Base-by-base conservation (phyloP, 371 early-diverging fungal species). In the Aphelidium insulamus region DNA sequence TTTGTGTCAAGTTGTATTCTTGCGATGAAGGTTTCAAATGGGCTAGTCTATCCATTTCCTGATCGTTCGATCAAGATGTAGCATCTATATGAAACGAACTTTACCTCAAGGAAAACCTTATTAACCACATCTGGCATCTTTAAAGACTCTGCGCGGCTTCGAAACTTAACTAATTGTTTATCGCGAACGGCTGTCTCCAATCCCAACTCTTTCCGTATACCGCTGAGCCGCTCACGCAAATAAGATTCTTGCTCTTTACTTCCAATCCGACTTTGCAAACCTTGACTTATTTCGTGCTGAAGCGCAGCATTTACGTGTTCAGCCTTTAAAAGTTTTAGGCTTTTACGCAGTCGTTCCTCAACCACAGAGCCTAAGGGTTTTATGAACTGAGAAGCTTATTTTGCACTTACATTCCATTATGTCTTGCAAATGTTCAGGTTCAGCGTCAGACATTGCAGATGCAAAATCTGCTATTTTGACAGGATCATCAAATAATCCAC, bases 101-200 rank as follows among this genome's bases (percentile, higher is more conserved):
- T n/a, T n/a, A n/a, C n/a, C n/a, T 94, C 95, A 33, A 92, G 86
- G 66, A 94, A 85, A 12, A 94, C 90, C 53, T 80, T 83, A 40
- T 72, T 67, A 10, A 85, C 85, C 12, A 66, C 65, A 19, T 68
- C 77, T 5, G 92, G 91, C 88, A 94, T 87, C 17, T 63, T 62
- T 35, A 90, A 58, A 44, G 75, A 62, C 32, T 46, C 47, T 0
- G 77, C 82, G 39, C 77, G 68, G 36, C 73, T 82, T 43, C 73
- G 78, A 48, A 94, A 92, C 37, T 75, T 75, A 38, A 81, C 85
- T 10, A 91, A 71, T 30, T 92, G 50, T 47, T 91, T 94, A 43
- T 91, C 92, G 50, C 92, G 91, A 27, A 91, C 92, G 48, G 91
- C 95, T 29, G 71, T 69, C 43, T 94, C 92, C 24, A 94, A 59